A percentile compares a stretch with the other conserved stretches of the same genome.
Evolutionary conservation across 495 filamentous ascomycete species (phyloP).

Genomic region (Letharia columbiana): DNA sequence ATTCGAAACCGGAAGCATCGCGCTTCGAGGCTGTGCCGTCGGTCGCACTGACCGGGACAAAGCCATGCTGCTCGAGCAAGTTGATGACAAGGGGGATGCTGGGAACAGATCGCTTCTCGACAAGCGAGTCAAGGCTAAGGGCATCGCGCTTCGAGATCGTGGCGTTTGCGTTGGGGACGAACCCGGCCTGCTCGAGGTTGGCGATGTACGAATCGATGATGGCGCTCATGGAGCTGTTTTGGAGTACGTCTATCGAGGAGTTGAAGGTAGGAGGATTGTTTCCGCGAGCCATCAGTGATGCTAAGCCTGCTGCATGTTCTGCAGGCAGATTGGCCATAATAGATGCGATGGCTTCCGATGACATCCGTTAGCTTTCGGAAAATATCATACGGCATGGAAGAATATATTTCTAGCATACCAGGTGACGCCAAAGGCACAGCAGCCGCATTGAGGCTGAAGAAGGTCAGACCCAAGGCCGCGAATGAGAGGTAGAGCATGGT

Average conservation of each 20-base stretch:
- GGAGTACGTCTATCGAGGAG: neutral
- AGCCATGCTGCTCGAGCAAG: slow-evolving; percentile 1
- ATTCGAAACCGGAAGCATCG: neutral
- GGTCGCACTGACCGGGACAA: neutral
- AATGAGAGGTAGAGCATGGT: neutral
- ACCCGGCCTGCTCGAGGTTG: neutral
- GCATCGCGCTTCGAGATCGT: neutral
- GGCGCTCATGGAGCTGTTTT: neutral
- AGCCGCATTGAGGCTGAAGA: neutral
- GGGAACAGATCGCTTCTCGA: neutral
- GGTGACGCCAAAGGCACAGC: slow-evolving; percentile 2
- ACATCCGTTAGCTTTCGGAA: neutral
- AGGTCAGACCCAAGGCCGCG: neutral
- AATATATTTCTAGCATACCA: neutral
- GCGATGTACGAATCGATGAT: slow-evolving; percentile 1
- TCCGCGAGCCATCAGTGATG: neutral
- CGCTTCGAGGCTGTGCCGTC: neutral
- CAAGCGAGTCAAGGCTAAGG: neutral
- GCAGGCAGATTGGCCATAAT: neutral
- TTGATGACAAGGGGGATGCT: slow-evolving; percentile 1
- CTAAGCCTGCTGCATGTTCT: neutral
- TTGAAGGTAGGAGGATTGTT: neutral
- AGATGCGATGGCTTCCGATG: neutral
- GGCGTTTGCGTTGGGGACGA: neutral
- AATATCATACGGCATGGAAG: neutral